Evolutionary conservation across 305 asterid species (phyloP), one percentile per base, ranked within the genome.

Genomic region (Stenogyne calaminthoides): DNA sequence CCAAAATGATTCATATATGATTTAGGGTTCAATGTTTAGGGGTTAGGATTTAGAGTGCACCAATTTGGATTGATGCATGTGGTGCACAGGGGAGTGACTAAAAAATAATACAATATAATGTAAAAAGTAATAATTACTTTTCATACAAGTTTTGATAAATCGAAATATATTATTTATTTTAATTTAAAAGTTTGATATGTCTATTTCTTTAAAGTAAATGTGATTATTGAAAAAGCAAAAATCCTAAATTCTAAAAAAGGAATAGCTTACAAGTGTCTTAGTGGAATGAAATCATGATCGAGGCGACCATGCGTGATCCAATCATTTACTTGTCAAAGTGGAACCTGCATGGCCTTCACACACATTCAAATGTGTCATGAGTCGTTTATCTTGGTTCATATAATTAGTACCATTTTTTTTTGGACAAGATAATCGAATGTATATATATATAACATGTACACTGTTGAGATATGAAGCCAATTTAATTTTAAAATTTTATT

Each of bases 271-370:
- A 60, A 71, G 51, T 60, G 51, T n/a, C n/a, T 9, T 56, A 47
- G 39, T 49, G 78, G 72, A 67, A 25, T 9, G 29, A 56, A 54
- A 76, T 76, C 12, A 70, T 70, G 62, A 25, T 25, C 3, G 3
- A 70, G 68, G 49, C 36, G 51, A 62, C 63, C 80, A 76, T 63
- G 80, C 76, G 68, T 56, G 68, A 55, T 64, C 55, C 62, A 64
- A 70, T 70, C 69, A 76, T 76, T 55, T 63, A 60, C 49, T 34
- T 52, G 62, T 27, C 25, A 67, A 60, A 63, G 80, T 73, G 75
- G 69, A 73, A 49, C 20, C 73, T 47, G 42, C 56, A 40, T 61
- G 55, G 54, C 47, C 75, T 58, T 70, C 74, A 39, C 15, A 62
- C 18, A 12, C 44, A 29, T 56, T 73, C 71, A 60, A 27, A 46